Evolutionary conservation across 129 eudicot genomes (phyloP).

Genomic region (Daucus carota): DNA sequence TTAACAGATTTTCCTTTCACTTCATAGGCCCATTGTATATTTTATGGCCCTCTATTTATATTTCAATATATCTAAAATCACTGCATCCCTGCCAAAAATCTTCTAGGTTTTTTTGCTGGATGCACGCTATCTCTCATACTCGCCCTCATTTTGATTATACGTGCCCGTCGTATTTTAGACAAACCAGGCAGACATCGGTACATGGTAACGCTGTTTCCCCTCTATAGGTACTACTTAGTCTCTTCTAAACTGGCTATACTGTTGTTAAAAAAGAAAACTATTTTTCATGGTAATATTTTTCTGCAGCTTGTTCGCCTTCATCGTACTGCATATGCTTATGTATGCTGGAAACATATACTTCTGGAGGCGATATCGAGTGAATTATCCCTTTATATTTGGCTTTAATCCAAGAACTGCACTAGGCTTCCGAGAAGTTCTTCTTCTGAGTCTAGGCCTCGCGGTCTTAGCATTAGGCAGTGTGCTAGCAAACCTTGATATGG

Average conservation of each 20-base stretch:
- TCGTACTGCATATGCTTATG: slow-evolving; percentile 38
- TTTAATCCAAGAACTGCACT: slow-evolving; percentile 33
- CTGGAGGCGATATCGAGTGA: slow-evolving; percentile 37
- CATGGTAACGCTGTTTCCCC: slow-evolving; percentile 36
- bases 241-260: neutral
- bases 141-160: slow-evolving; percentile 25
- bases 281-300: neutral
- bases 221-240: slow-evolving; percentile 24
- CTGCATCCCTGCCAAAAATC: neutral
- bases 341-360: slow-evolving; percentile 34
- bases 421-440: slow-evolving; percentile 29
- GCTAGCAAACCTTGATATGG: slow-evolving; percentile 31
- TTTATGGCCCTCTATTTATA: too few species aligned
- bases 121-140: slow-evolving; percentile 31
- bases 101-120: slow-evolving; percentile 32
- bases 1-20: neutral
- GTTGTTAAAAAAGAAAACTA: neutral
- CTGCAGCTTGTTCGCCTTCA: slow-evolving; percentile 35
- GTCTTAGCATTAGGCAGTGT: slow-evolving; percentile 28
- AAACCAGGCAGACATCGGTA: slow-evolving; percentile 10
- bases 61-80: neutral
- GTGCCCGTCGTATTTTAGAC: slow-evolving; percentile 16
- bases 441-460: slow-evolving; percentile 20
- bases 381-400: slow-evolving; percentile 37
- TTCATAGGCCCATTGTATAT: too few species aligned